Evolutionary conservation across 208 protist species (phyloP).

Genomic region (Trichomonas gallinae): DNA sequence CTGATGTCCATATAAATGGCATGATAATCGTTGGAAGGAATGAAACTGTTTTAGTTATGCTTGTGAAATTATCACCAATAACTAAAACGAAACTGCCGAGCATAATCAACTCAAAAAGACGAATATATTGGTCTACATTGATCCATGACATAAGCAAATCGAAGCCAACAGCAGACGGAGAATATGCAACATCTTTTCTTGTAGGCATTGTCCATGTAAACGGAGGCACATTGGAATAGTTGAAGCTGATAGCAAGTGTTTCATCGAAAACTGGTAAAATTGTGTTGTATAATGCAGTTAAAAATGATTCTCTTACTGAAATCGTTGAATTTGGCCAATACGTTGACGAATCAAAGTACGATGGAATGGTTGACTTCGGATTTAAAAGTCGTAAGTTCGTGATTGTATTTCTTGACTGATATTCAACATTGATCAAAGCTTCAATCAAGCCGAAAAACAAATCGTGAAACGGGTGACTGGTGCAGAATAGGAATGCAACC

Average conservation of each 20-base stretch:
- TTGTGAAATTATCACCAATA: not conserved
- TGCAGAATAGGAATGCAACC: not conserved
- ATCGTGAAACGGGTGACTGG: not conserved
- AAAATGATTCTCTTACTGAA: not conserved
- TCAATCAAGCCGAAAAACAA: not conserved
- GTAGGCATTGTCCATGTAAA: not conserved
- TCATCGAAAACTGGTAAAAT: not conserved
- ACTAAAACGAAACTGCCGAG: not conserved
- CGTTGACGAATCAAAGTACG: not conserved
- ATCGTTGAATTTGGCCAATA: not conserved
- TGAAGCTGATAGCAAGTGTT: not conserved
- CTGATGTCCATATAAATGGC: not conserved
- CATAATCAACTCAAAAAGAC: not conserved
- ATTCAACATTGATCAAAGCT: not conserved
- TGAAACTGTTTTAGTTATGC: not conserved
- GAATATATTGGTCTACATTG: not conserved
- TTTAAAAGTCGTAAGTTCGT: not conserved
- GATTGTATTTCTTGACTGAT: not conserved
- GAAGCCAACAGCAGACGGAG: not conserved
- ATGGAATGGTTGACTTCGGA: not conserved
- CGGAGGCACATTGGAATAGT: not conserved
- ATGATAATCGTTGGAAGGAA: not conserved
- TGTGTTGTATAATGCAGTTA: not conserved
- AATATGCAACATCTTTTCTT: not conserved
- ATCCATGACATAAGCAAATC: not conserved